Conservation (phyloP, 495 filamentous ascomycete genomes). For the Aspergillus conjunctus region DNA sequence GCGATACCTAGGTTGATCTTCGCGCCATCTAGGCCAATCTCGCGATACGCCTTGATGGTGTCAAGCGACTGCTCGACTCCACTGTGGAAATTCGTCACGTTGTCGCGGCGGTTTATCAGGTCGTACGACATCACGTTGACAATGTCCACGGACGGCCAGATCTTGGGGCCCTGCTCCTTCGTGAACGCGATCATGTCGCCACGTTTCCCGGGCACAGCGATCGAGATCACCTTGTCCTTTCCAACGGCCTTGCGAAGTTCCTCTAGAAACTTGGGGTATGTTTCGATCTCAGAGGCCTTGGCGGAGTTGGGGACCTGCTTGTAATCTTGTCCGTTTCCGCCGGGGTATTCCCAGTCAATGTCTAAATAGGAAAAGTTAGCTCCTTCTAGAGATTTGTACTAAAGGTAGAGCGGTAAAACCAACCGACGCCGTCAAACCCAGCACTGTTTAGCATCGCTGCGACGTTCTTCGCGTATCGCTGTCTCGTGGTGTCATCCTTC, state of each 20-base stretch:
- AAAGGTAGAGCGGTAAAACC: slow-evolving; percentile 4
- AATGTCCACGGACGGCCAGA: slow-evolving; percentile 68
- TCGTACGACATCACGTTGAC: slow-evolving; percentile 84
- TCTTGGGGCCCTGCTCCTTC: slow-evolving; percentile 59
- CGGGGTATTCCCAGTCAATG: slow-evolving; percentile 82
- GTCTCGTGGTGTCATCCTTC: slow-evolving; percentile 51
- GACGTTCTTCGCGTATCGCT: slow-evolving; percentile 65
- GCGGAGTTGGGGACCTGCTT: slow-evolving; percentile 63
- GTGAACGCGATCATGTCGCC: slow-evolving; percentile 76
- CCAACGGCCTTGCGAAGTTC: slow-evolving; percentile 63
- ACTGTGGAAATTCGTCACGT: slow-evolving; percentile 66
- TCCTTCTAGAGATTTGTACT: not conserved
- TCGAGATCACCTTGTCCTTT: slow-evolving; percentile 62
- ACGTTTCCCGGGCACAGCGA: slow-evolving; percentile 68
- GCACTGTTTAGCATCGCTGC: slow-evolving; percentile 61
- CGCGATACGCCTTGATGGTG: slow-evolving; percentile 61
- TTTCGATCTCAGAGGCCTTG: slow-evolving; percentile 62
- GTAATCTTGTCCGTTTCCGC: slow-evolving; percentile 78
- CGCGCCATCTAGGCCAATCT: slow-evolving; percentile 54
- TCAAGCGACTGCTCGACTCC: slow-evolving; percentile 57
- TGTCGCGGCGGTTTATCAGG: slow-evolving; percentile 74
- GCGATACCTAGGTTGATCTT: slow-evolving; percentile 74
- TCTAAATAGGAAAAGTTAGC: slow-evolving; percentile 47
- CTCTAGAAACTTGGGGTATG: slow-evolving; percentile 64
- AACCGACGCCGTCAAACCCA: slow-evolving; percentile 62